phyloP scores from a whole-genome alignment of 2,329 filamentous ascomycete genomes.

The Microsporum audouinii region DNA sequence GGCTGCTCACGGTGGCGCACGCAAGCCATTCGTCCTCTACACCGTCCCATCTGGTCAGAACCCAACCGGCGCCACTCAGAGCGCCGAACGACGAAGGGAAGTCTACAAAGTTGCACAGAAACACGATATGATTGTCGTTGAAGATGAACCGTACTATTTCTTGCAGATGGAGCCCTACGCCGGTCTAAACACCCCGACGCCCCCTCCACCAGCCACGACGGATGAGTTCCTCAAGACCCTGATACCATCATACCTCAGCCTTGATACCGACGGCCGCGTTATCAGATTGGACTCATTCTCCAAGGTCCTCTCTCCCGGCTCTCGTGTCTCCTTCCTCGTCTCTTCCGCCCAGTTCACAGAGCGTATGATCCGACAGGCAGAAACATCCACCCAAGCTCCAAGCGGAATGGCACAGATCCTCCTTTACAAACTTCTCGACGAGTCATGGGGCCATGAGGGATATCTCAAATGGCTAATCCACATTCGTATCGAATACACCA shows the following conservation, averaged over 20 bases:
- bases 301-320: constrained; percentile 77
- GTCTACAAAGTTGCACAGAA: constrained; percentile 70
- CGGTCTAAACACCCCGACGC: constrained; percentile 39
- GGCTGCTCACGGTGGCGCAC: constrained; percentile 39
- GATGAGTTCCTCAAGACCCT: constrained; percentile 63
- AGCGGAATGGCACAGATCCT: constrained; percentile 73
- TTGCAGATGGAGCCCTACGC: constrained; percentile 70
- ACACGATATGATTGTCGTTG: constrained; percentile 76
- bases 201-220: constrained; percentile 49
- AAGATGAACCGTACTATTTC: constrained; percentile 94
- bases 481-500: constrained; percentile 69
- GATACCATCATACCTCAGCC: constrained; percentile 62
- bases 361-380: constrained; percentile 68
- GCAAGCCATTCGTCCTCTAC: constrained; percentile 58
- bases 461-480: constrained; percentile 84
- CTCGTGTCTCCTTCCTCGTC: constrained; percentile 78
- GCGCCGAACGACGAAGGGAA: constrained; percentile 52
- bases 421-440: constrained; percentile 80
- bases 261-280: constrained; percentile 79
- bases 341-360: constrained; percentile 75
- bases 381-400: constrained; percentile 75
- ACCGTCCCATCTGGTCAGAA: constrained; percentile 77
- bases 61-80: constrained; percentile 76
- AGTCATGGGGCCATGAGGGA: constrained; percentile 84
- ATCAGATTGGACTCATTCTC: constrained; percentile 88